Conservation (phyloP, 2,329 filamentous ascomycete species). For the Colletotrichum theobromicola region DNA sequence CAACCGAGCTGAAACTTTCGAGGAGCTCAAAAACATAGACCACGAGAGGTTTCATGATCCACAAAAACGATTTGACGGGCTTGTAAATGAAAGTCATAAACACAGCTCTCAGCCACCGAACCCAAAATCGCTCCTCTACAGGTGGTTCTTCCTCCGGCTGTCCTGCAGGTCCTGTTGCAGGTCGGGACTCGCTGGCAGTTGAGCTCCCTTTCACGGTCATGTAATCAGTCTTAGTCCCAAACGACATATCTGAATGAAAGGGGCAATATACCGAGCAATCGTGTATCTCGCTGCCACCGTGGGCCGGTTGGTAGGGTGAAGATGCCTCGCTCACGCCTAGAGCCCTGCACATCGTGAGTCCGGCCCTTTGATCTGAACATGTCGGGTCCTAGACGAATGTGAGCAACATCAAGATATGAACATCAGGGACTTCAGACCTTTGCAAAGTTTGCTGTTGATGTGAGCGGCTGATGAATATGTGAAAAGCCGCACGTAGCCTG, state of each 20-base stretch:
- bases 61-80: background rate
- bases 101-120: accelerated
- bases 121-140: accelerated
- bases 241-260: accelerated
- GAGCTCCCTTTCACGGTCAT: background rate
- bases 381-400: accelerated
- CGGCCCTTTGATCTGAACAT: background rate
- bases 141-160: background rate
- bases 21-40: background rate
- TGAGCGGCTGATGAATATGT: background rate
- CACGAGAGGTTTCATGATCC: accelerated
- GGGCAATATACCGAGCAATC: accelerated
- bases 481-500: background rate
- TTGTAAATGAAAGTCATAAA: background rate
- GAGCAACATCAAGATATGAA: accelerated
- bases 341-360: background rate
- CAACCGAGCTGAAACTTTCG: background rate
- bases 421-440: background rate
- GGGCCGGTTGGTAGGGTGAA: background rate
- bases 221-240: background rate
- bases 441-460: accelerated
- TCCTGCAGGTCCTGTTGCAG: accelerated
- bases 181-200: background rate
- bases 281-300: background rate
- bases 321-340: background rate